A percentile compares a stretch with the other conserved stretches of the same genome.
phyloP scores from a whole-genome alignment of 768 basidiomycete genomes.

The Lenzites betulinus region DNA sequence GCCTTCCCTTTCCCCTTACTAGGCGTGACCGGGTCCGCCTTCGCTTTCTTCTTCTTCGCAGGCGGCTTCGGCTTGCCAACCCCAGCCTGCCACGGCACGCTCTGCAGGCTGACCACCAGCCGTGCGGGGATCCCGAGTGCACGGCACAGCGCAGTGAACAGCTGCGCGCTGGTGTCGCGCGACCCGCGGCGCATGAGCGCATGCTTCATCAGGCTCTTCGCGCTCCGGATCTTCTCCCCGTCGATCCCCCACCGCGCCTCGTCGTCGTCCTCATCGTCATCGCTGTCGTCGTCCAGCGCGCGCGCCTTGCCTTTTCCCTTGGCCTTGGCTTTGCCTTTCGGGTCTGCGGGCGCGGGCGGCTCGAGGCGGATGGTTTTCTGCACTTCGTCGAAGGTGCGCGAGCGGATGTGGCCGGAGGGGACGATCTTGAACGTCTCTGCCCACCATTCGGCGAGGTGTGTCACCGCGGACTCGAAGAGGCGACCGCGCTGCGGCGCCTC shows the following conservation, averaged over 20 bases:
- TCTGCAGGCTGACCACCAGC: slow-evolving; percentile 87
- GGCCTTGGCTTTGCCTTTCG: slow-evolving; percentile 36
- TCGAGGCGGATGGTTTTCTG: slow-evolving; percentile 34
- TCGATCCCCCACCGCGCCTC: slow-evolving; percentile 38
- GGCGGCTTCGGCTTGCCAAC: slow-evolving; percentile 57
- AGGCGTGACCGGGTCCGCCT: slow-evolving; percentile 14
- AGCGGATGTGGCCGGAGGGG: slow-evolving; percentile 69
- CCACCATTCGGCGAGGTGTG: slow-evolving; percentile 86
- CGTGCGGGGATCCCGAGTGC: slow-evolving; percentile 85
- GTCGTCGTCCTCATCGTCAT: slow-evolving; percentile 44
- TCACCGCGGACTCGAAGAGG: slow-evolving; percentile 82
- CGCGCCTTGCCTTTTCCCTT: slow-evolving; percentile 34
- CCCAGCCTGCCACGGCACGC: slow-evolving; percentile 84
- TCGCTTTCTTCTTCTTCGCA: slow-evolving; percentile 37
- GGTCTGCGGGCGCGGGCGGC: neutral
- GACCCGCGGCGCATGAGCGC: slow-evolving; percentile 78
- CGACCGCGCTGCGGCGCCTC: slow-evolving; percentile 81
- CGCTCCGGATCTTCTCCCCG: slow-evolving; percentile 68
- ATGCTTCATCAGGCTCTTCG: slow-evolving; percentile 93
- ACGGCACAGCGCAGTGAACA: slow-evolving; percentile 89
- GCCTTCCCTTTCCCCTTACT: slow-evolving; percentile 39
- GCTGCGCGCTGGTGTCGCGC: slow-evolving; percentile 83
- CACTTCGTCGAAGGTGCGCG: slow-evolving; percentile 76
- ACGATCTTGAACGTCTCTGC: slow-evolving; percentile 64
- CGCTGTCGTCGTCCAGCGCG: slow-evolving; percentile 38